Base-by-base conservation (phyloP, 139 green algal species). In the Tetratostichococcus sp. region DNA sequence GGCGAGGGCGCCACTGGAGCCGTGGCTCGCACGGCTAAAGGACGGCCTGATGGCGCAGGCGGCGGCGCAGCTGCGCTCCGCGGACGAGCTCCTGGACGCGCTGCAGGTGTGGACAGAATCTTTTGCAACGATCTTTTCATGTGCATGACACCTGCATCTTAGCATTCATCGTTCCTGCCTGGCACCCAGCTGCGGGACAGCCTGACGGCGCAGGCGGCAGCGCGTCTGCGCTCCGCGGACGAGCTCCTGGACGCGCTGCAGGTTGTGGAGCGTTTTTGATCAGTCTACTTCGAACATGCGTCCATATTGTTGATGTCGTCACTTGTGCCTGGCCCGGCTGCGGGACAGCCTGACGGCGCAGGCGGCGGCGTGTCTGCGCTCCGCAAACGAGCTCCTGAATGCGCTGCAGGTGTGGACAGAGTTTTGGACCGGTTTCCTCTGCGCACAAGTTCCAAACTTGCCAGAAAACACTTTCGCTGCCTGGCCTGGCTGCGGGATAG, bases 11-110 rank as follows among this genome's bases (percentile, higher is more conserved):
- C 77, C 75, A 26, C 68, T 77, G 59, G 77, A 79, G 34, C 65
- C 70, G 16, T 31, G 67, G 26, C 66, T 81, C 26, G 76, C 43
- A 0, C 32, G 50, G 11, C 25, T 77, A 42, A 67, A 72, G 69
- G 72, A 74, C 5, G 35, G 58, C 59, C 67, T 77, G n/a, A 30
- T 28, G 30, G 19, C 31, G 4, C 72, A 82, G 59, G 66, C 80
- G 69, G 62, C 42, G 59, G 72, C 62, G 70, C 77, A 80, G 74
- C 59, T 70, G n/a, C 43, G 43, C n/a, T 72, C 70, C 17, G 59
- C 67, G 0, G 72, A 82, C 26, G 77, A 84, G 57, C 34, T 84
- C 28, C 74, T 71, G 33, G 77, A 80, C 65, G 83, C 70, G 39
- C 42, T 80, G 31, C 67, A 72, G 65, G 77, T 80, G 69, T 4